Percentiles rank a stretch among this genome's conserved stretches.
These are phyloP conservation scores for Vanrija sp. DNA, from an alignment of 1,284 basidiomycete species.

Conservation along the genomic window DNA sequence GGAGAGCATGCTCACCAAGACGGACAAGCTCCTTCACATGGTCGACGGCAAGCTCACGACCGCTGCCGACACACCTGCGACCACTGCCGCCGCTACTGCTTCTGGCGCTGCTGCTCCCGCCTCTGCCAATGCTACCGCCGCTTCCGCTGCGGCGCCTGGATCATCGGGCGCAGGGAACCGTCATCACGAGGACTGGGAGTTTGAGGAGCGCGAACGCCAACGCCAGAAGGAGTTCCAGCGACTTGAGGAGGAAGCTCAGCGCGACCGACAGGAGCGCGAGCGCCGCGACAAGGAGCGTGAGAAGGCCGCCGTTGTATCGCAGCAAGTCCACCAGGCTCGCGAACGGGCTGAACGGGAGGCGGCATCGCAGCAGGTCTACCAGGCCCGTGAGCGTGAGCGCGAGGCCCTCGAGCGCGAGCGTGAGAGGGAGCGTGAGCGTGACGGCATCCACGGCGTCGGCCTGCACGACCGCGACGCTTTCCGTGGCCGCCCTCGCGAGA, in stretches of 20 bases:
- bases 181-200: constrained; percentile 39
- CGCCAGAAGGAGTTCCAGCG: constrained; percentile 39
- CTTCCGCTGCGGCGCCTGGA: neutral
- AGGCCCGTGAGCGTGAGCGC: constrained; percentile 12
- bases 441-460: too few species aligned
- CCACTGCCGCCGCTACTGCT: constrained; percentile 3
- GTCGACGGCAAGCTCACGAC: constrained; percentile 41
- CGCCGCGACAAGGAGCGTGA: constrained; percentile 25
- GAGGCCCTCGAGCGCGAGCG: constrained; percentile 4
- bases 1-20: constrained; percentile 43
- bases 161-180: too few species aligned
- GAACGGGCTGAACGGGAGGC: constrained; percentile 1
- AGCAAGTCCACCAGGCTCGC: neutral
- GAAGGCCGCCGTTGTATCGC: neutral
- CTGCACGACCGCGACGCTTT: neutral
- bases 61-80: neutral
- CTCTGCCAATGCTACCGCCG: neutral
- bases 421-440: neutral
- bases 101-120: neutral
- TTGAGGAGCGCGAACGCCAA: constrained; percentile 40
- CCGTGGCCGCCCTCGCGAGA: neutral
- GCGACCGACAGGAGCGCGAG: constrained; percentile 36
- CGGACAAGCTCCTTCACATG: constrained; percentile 44
- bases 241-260: constrained; percentile 38
- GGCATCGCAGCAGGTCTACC: constrained; percentile 1